Evolutionary conservation across 108 stramenopile genomes (phyloP).

Genomic region (Nitzschia palea): DNA sequence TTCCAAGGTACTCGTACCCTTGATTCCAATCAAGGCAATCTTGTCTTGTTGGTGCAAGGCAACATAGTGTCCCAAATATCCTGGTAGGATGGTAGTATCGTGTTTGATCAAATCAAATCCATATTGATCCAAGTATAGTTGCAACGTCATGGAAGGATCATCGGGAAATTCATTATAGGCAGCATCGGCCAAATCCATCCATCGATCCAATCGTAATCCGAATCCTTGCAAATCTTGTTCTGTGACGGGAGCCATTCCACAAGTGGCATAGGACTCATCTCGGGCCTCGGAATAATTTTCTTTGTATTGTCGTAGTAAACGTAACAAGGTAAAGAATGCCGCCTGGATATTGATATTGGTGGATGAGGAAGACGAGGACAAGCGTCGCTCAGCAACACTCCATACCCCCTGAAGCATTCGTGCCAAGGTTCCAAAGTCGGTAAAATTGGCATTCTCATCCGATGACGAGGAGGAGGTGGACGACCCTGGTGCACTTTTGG

Average conservation of each 20-base stretch:
- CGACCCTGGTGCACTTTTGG: slow-evolving; percentile 9
- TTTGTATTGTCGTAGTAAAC: slow-evolving; percentile 34
- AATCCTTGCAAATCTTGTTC: slow-evolving; percentile 7
- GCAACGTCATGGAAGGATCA: slow-evolving; percentile 2
- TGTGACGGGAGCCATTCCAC: slow-evolving; percentile 7
- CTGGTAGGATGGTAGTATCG: slow-evolving; percentile 36
- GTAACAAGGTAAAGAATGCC: slow-evolving; percentile 29
- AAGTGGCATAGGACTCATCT: slow-evolving; percentile 23
- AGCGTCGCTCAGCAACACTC: slow-evolving; percentile 14
- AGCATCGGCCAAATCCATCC: slow-evolving; percentile 49
- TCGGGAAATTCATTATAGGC: slow-evolving; percentile 50
- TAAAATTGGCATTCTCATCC: slow-evolving; percentile 2
- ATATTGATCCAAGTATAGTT: background rate
- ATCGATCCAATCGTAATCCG: slow-evolving; percentile 38
- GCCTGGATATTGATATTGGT: background rate
- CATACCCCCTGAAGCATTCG: background rate
- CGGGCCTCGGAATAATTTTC: slow-evolving; percentile 2
- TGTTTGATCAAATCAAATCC: slow-evolving; percentile 25
- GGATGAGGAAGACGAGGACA: background rate
- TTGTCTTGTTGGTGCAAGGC: slow-evolving; percentile 37
- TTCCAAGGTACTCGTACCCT: slow-evolving; percentile 54
- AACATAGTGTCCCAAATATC: slow-evolving; percentile 41
- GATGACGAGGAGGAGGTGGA: slow-evolving; percentile 2
- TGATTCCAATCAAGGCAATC: slow-evolving; percentile 50
- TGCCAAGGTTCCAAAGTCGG: slow-evolving; percentile 6